A percentile compares a stretch with the other conserved stretches of the same genome.
Evolutionary conservation across 2,329 filamentous ascomycete genomes (phyloP).

Genomic region (Trichoderma lentiforme): DNA sequence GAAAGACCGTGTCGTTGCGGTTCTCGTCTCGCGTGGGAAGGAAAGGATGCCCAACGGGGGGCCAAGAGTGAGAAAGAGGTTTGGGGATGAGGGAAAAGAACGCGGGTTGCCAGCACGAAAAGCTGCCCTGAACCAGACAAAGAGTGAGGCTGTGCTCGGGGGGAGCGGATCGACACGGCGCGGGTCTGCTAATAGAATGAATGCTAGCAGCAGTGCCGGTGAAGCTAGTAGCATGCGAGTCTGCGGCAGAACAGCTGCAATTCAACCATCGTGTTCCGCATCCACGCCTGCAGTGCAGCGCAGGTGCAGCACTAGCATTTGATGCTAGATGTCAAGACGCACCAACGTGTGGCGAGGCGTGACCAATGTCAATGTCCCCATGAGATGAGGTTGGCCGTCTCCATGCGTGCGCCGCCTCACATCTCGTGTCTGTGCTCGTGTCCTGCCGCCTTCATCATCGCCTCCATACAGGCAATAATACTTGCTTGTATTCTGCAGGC

Average conservation of each 20-base stretch:
- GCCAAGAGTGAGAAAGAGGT: background rate
- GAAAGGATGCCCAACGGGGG: background rate
- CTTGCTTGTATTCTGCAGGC: background rate
- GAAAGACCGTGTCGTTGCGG: constrained; percentile 4
- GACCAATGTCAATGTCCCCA: background rate
- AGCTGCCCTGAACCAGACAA: background rate
- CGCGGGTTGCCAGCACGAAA: background rate
- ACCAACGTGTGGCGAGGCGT: background rate
- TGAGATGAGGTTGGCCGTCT: background rate
- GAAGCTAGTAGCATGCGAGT: background rate
- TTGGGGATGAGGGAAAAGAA: background rate
- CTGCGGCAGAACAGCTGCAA: background rate
- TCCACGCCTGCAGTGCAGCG: background rate
- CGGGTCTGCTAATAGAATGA: background rate
- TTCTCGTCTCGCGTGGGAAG: background rate
- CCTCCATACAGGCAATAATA: background rate
- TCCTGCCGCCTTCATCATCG: background rate
- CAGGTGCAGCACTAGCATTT: background rate
- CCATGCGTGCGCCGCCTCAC: background rate
- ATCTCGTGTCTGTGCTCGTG: background rate
- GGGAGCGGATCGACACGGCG: constrained; percentile 12
- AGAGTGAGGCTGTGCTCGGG: constrained; percentile 17
- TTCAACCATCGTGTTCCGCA: background rate
- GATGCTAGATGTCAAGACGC: background rate
- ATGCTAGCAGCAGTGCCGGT: background rate